A percentile compares a stretch with the other conserved stretches of the same genome.
Conservation (phyloP, 2,329 filamentous ascomycete species). For the Coniochaeta ligniaria region DNA sequence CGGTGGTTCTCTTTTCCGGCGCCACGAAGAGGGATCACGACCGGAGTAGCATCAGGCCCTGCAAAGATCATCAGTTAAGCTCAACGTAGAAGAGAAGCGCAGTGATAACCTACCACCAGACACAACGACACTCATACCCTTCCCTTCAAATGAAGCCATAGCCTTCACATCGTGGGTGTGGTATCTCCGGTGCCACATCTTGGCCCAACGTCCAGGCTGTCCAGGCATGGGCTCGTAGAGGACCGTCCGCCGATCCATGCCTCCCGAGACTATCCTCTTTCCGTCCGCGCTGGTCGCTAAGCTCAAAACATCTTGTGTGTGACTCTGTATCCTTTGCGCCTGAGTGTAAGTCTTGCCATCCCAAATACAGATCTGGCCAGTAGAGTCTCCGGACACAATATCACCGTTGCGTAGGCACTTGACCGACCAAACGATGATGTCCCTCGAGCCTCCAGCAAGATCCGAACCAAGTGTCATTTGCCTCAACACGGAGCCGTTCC, state of each 20-base stretch:
- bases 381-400: constrained; percentile 91
- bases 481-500: constrained; percentile 67
- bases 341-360: constrained; percentile 88
- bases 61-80: constrained; percentile 20
- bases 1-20: constrained; percentile 76
- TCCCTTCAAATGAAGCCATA: constrained; percentile 83
- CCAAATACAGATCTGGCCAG: constrained; percentile 89
- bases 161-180: constrained; percentile 94
- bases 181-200: constrained; percentile 77
- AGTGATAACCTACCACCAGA: constrained; percentile 65
- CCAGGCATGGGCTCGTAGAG: constrained; percentile 64
- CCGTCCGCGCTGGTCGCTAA: constrained; percentile 78
- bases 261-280: constrained; percentile 75
- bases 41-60: constrained; percentile 81
- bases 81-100: background rate
- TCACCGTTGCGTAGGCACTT: constrained; percentile 82
- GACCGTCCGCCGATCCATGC: constrained; percentile 83
- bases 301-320: constrained; percentile 85
- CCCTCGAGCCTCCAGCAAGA: constrained; percentile 67
- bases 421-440: constrained; percentile 88
- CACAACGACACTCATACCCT: constrained; percentile 75
- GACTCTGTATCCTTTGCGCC: constrained; percentile 75
- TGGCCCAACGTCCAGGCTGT: constrained; percentile 66
- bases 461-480: constrained; percentile 83
- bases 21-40: constrained; percentile 72